Base-by-base conservation (phyloP, 805 yeast genomes). In the Phaffomyces antillensis region DNA sequence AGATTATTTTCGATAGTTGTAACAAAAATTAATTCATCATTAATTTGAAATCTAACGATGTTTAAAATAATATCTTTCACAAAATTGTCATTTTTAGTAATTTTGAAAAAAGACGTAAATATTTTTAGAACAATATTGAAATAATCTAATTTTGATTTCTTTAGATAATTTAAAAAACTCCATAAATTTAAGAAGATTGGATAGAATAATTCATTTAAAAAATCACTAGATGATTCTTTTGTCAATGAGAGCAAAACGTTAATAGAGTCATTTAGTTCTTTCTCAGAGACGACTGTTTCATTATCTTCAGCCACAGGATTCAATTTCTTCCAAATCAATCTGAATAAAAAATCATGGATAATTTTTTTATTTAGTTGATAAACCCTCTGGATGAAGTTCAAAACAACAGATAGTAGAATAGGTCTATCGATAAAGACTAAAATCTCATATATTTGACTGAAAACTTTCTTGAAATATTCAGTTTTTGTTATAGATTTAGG, bases 241-340 rank as follows among this genome's bases (percentile, higher is more conserved):
- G 82, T 64, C 10, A 86, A 53, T 0, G 91, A 79, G 1, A 83
- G 60, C n/a, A 83, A 52, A 0, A 83, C 86, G 59, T 83, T 83
- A 20, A 85, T 66, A 5, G 70, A 67, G 58, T 83, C 81, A 53
- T 84, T 83, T 17, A 85, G 59, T 5, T 71, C 70, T 17, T 69
- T 66, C 41, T 77, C 83, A 7, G 66, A 43, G 0, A 73, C 70
- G 1, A 75, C 52, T 0, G 68, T 56, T 3, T 59, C 60, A 6
- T 59, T 60, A 3, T 50, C 45, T 6, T 44, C 40, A 18, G 41
- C n/a, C 10, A 40, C 15, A 0, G 82, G 82, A 46, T 60, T 54
- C 34, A 81, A 62, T 1, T 59, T 61, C 0, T 47, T 37, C 79
- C 83, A 77, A 1, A 83, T 59, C 42, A 55, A 66, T 23, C 63